phyloP scores from a whole-genome alignment of 192 early-diverging fungal species.

The Podila clonocystis region DNA sequence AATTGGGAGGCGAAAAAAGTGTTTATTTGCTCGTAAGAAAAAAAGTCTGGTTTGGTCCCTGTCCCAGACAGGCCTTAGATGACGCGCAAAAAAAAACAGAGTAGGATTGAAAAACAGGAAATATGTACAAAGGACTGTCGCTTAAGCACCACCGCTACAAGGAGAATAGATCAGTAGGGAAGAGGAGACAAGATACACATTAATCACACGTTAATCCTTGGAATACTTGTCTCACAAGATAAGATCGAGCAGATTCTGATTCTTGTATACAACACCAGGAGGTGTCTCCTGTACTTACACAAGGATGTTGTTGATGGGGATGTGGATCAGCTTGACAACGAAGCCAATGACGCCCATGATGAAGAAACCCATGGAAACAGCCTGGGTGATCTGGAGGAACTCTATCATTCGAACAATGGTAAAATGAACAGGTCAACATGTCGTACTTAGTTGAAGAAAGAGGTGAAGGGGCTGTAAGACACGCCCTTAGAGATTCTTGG shows the following conservation, averaged over 20 bases:
- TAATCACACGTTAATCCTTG: background rate
- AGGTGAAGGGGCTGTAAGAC: no score
- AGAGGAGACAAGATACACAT: background rate
- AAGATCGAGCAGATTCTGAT: no score
- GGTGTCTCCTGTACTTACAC: slow-evolving; percentile 61
- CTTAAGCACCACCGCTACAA: slow-evolving; percentile 50
- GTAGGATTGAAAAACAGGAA: background rate
- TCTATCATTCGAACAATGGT: slow-evolving; percentile 61
- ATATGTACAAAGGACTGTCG: slow-evolving; percentile 12
- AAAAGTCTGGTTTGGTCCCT: no score
- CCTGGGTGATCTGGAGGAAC: slow-evolving; percentile 93
- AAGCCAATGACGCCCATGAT: slow-evolving; percentile 98
- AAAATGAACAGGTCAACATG: background rate
- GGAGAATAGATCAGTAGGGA: background rate
- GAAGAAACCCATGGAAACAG: slow-evolving; percentile 94
- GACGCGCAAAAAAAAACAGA: no score
- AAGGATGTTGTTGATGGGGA: slow-evolving; percentile 99
- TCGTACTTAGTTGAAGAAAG: background rate
- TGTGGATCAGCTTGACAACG: slow-evolving; percentile 99
- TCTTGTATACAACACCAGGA: no score
- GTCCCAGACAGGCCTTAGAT: no score
- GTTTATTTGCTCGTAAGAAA: background rate
- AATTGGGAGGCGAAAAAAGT: background rate
- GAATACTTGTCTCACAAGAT: background rate
- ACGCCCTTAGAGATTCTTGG: no score